Evolutionary conservation across 2,329 filamentous ascomycete genomes (phyloP).

Genomic region (Juglanconis oblonga): DNA sequence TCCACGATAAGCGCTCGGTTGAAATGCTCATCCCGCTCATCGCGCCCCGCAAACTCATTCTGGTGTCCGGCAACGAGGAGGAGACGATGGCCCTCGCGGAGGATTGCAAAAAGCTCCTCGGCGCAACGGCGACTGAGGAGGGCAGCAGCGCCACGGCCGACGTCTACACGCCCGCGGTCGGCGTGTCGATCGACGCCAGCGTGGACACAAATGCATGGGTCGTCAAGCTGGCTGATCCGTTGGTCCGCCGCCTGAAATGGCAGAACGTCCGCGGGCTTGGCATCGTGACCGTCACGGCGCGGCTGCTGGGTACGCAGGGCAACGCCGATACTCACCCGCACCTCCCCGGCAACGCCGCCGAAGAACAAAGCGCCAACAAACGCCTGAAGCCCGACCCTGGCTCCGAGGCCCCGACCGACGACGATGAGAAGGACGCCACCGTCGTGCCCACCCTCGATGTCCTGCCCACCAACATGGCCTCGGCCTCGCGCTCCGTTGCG

Average conservation of each 20-base stretch:
- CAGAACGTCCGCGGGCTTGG: conserved; percentile 87
- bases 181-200: conserved; percentile 77
- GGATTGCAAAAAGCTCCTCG: conserved; percentile 71
- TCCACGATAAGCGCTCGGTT: conserved; percentile 90
- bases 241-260: conserved; percentile 89
- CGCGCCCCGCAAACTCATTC: conserved; percentile 87
- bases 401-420: conserved; percentile 20
- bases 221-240: conserved; percentile 79
- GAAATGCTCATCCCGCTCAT: conserved; percentile 95
- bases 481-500: conserved; percentile 71
- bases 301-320: conserved; percentile 41
- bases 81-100: conserved; percentile 78
- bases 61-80: conserved; percentile 75
- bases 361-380: conserved; percentile 46
- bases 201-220: conserved; percentile 98
- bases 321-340: conserved; percentile 35
- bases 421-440: conserved; percentile 22
- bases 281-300: conserved; percentile 89
- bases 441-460: conserved; percentile 51
- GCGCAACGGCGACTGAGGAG: conserved; percentile 39
- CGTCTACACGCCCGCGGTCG: conserved; percentile 79
- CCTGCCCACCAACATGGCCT: conserved; percentile 58
- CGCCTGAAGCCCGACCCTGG: conserved; percentile 43
- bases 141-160: conserved; percentile 47
- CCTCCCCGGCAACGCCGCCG: conserved; percentile 36